Evolutionary conservation across 2,329 filamentous ascomycete species (phyloP).

Genomic region (Claviceps purpurea): DNA sequence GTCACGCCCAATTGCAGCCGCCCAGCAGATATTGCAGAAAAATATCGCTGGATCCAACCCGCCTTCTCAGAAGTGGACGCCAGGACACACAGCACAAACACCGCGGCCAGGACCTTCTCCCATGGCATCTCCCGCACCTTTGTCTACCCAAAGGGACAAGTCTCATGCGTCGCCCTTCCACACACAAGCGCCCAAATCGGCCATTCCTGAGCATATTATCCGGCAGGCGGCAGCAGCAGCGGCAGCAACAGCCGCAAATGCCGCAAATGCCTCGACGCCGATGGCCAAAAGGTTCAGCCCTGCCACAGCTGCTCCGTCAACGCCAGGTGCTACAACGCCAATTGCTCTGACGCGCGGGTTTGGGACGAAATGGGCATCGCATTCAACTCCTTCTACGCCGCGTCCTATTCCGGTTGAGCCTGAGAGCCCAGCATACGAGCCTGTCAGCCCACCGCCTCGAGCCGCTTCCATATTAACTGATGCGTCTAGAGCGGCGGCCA

Average conservation of each 20-base stretch:
- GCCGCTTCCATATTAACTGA: slow-evolving; percentile 23
- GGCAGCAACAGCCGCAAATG: slow-evolving; percentile 14
- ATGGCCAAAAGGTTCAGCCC: slow-evolving; percentile 17
- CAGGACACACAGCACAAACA: slow-evolving; percentile 14
- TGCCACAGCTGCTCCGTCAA: slow-evolving; percentile 20
- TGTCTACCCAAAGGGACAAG: slow-evolving; percentile 17
- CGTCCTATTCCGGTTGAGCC: slow-evolving; percentile 22
- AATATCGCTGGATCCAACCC: slow-evolving; percentile 10
- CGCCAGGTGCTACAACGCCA: slow-evolving; percentile 19
- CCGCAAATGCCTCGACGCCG: slow-evolving; percentile 12
- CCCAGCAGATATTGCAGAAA: slow-evolving; percentile 16
- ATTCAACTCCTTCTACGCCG: slow-evolving; percentile 46
- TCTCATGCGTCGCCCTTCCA: slow-evolving; percentile 15
- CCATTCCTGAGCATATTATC: slow-evolving; percentile 28
- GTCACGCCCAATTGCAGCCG: slow-evolving; percentile 20
- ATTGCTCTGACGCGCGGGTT: slow-evolving; percentile 20
- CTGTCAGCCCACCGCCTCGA: slow-evolving; percentile 40
- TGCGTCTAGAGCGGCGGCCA: slow-evolving; percentile 15
- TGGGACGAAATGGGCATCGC: slow-evolving; percentile 47
- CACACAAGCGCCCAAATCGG: slow-evolving; percentile 21
- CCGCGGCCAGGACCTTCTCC: slow-evolving; percentile 10
- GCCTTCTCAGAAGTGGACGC: slow-evolving; percentile 20
- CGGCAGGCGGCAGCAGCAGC: slow-evolving; percentile 21
- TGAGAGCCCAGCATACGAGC: slow-evolving; percentile 43
- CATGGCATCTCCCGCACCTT: slow-evolving; percentile 12